These are phyloP conservation scores for Thalassiosira profunda DNA, from an alignment of 108 stramenopile genomes.

Conservation along the genomic window DNA sequence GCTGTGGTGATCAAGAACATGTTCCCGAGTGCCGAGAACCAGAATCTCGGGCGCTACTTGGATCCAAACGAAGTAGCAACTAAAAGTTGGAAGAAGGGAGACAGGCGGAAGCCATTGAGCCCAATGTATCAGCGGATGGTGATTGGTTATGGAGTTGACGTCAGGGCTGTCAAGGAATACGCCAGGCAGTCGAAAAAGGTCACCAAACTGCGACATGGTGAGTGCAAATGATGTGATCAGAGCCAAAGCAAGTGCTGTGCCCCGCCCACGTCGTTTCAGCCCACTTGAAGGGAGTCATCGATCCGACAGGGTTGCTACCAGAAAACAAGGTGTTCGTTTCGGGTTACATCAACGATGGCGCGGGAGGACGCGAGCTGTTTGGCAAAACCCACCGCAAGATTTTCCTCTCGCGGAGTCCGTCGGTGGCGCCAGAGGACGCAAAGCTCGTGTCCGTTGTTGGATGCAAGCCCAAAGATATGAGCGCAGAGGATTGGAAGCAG, in stretches of 20 bases:
- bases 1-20: constrained; percentile 6
- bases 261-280: neutral
- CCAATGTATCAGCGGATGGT: constrained; percentile 32
- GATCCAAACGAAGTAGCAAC: constrained; percentile 21
- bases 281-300: constrained; percentile 4
- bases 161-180: neutral
- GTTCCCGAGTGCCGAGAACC: constrained; percentile 8
- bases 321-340: constrained; percentile 9
- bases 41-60: constrained; percentile 8
- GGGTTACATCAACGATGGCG: constrained; percentile 5
- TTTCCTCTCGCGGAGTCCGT: constrained; percentile 25
- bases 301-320: constrained; percentile 17
- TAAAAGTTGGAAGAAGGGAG: constrained; percentile 2
- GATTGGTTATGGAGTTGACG: constrained; percentile 12
- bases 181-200: neutral
- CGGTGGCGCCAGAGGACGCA: constrained; percentile 30
- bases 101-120: constrained; percentile 8
- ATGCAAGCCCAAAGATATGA: constrained; percentile 32
- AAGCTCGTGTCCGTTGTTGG: constrained; percentile 30
- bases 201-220: constrained; percentile 1
- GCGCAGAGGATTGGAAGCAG: constrained; percentile 16
- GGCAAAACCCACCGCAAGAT: constrained; percentile 1
- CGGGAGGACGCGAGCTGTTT: constrained; percentile 7
- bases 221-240: too few species aligned
- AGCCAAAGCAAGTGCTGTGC: too few species aligned